A percentile compares a stretch with the other conserved stretches of the same genome.
Conservation (phyloP, 345 rosid species). For the Rhodamnia rubescens region DNA sequence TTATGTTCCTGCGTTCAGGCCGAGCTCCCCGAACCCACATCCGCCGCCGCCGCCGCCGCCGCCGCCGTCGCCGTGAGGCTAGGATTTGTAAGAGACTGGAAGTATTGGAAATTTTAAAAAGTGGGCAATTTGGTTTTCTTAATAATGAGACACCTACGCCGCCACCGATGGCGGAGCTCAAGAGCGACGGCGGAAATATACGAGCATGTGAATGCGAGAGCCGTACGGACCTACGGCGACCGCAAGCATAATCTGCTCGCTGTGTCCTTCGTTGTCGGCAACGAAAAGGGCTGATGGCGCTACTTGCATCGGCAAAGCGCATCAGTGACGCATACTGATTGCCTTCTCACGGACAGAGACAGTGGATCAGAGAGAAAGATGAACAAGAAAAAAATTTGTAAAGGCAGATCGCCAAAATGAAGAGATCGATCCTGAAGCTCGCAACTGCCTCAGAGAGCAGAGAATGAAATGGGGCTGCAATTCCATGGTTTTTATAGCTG, state of each 20-base stretch:
- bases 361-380: background rate
- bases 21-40: no score
- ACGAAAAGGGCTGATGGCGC: slow-evolving; percentile 41
- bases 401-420: background rate
- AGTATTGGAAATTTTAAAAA: no score
- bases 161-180: background rate
- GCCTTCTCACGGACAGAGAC: slow-evolving; percentile 2
- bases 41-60: no score
- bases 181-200: background rate
- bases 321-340: slow-evolving; percentile 24
- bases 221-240: slow-evolving; percentile 2
- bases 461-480: background rate
- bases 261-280: slow-evolving; percentile 11
- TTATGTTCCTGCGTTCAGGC: no score
- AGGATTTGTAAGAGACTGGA: no score
- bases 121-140: no score
- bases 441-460: background rate
- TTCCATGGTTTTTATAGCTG: background rate
- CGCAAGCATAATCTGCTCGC: slow-evolving; percentile 23
- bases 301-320: slow-evolving; percentile 6
- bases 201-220: slow-evolving; percentile 27
- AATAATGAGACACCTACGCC: no score
- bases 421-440: background rate
- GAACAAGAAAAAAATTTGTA: background rate
- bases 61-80: no score